Evolutionary conservation across 2,329 filamentous ascomycete genomes (phyloP).

Genomic region (Penicillium occitanis): DNA sequence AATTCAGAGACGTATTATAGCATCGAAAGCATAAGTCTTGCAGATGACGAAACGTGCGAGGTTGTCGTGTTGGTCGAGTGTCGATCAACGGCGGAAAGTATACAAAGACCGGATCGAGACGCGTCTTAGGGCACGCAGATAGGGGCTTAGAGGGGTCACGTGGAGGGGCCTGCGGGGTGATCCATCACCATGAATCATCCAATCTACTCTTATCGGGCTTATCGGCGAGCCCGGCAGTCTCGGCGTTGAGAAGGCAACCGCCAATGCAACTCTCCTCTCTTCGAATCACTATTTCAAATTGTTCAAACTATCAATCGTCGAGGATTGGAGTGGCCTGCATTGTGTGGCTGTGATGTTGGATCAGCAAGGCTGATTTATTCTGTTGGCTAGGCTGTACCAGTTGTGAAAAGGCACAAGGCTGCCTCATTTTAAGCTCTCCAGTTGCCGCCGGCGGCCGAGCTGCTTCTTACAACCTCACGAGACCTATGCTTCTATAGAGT

Average conservation of each 20-base stretch:
- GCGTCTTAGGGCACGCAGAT: conserved; percentile 35
- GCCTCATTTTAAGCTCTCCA: not conserved
- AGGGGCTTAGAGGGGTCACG: conserved; percentile 36
- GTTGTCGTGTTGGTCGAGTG: not conserved
- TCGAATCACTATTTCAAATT: not conserved
- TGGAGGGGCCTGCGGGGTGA: conserved; percentile 25
- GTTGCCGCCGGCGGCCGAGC: conserved; percentile 9
- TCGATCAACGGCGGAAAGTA: conserved; percentile 29
- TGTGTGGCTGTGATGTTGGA: conserved; percentile 2
- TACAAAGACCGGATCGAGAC: conserved; percentile 32
- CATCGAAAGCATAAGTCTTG: not conserved
- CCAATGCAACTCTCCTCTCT: not conserved
- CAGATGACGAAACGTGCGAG: not conserved
- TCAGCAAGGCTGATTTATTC: not conserved
- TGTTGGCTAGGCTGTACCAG: not conserved
- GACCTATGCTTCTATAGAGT: not conserved
- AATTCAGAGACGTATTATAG: no score
- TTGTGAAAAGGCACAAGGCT: not conserved
- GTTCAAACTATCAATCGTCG: not conserved
- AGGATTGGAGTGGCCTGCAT: not conserved
- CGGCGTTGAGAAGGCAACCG: conserved; percentile 17
- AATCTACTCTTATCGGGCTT: conserved; percentile 17
- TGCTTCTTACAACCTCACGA: not conserved
- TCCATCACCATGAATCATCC: not conserved
- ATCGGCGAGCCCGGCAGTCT: conserved; percentile 10